Evolutionary conservation across 768 basidiomycete species (phyloP).

Genomic region (Pholiota molesta): DNA sequence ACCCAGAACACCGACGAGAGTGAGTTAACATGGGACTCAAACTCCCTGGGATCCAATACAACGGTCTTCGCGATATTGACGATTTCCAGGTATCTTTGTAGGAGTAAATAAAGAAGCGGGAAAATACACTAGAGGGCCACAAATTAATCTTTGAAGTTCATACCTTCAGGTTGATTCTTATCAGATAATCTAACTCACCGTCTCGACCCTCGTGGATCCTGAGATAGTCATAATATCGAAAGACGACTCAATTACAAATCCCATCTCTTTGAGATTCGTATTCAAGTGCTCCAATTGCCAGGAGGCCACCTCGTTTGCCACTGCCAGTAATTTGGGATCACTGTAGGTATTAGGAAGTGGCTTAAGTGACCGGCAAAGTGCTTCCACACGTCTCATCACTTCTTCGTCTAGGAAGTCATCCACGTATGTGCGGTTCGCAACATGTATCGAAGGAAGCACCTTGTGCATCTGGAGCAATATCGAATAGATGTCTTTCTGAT

Average conservation of each 20-base stretch:
- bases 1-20: constrained; percentile 14
- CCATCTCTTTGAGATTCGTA: constrained; percentile 18
- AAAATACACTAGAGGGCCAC: constrained; percentile 1
- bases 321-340: constrained; percentile 13
- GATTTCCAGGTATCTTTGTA: constrained; percentile 20
- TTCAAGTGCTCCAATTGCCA: constrained; percentile 17
- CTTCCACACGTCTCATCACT: constrained; percentile 13
- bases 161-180: too few relatives aligned
- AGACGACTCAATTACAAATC: constrained; percentile 20
- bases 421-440: constrained; percentile 19
- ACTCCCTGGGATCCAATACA: constrained; percentile 8
- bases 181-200: constrained; percentile 18
- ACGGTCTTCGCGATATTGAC: constrained; percentile 10
- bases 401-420: constrained; percentile 14
- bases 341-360: constrained; percentile 4
- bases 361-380: constrained; percentile 20
- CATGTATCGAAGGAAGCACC: constrained; percentile 5
- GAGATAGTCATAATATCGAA: constrained; percentile 15
- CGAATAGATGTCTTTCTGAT: constrained; percentile 20
- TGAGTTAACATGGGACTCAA: constrained; percentile 8
- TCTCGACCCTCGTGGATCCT: constrained; percentile 21
- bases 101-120: constrained; percentile 23
- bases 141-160: too few relatives aligned
- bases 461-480: constrained; percentile 19
- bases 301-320: constrained; percentile 3